Base-by-base conservation (phyloP, 1,139 yeast species). In the Yamadazyma epiphylla region DNA sequence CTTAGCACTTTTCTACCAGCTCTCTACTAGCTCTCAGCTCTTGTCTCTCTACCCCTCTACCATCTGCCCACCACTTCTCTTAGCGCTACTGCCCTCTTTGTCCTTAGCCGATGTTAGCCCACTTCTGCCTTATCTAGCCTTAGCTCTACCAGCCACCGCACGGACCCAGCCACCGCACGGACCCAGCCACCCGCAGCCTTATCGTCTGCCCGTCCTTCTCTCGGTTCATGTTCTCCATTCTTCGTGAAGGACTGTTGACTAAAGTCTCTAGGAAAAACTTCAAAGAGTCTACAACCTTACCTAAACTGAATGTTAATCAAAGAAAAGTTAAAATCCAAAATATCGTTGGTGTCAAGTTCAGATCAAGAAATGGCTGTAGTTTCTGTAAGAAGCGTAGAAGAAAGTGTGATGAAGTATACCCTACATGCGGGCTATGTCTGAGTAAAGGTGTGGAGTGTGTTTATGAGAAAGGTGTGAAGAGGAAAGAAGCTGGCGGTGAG, bases 231-330 rank as follows among this genome's bases (percentile, higher is more conserved):
- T 17, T 17, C 10, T 17, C 20, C 20, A 17, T 17, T 17, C 10
- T 17, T 7, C 9, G 10, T 7, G 20, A 7, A 7, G 20, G 10
- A 7, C 20, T 17, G 20, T 17, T 17, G 9, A 17, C 7, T 10
- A 7, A 17, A 7, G 10, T 10, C 7, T 7, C 7, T 87, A 88
- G n/a, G 70, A 68, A 24, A 80, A 72, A 57, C 80, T 87, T 6
- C 70, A 7, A 17, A 7, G 9, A 10, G 20, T 10, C 10, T 7
- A 17, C 7, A 17, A 7, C 20, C 9, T 10, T 17, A 7, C 20
- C 20, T 7, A 17, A 17, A 10, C 10, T 7, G 8, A 35, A 27
- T 4, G 33, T 39, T 19, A 13, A 37, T 9, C 43, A 33, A 13
- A 28, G 27, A 17, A 24, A 27, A 6, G 22, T 38, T 19, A 38